Evolutionary conservation across 441 rosid genomes (phyloP), one percentile per base, ranked within the genome.

Genomic region (Bruguiera hainesii): DNA sequence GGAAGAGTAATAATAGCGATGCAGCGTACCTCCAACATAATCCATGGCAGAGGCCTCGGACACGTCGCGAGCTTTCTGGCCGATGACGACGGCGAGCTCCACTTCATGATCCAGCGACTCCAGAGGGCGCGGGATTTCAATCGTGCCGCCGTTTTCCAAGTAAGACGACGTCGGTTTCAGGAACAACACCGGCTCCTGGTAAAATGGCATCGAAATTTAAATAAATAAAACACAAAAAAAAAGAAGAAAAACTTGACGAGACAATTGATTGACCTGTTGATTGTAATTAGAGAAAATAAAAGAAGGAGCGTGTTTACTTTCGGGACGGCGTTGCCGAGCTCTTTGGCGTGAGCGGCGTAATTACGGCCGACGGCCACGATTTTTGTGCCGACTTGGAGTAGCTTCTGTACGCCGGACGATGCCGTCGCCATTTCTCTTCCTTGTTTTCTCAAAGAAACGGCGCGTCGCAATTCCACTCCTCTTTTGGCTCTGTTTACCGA

Each of bases 341-440:
- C 99, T 76, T 87, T 87, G 75, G 99, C 97, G 76, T 94, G 99
- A 39, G 99, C 98, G 35, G 89, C 93, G 77, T 94, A 94, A 88
- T 94, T 94, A 11, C 97, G 97, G 63, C 99, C 99, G 2, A 94
- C 98, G 74, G 86, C 96, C 57, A 94, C 87, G 81, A 94, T 89
- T 76, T 91, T 91, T 5, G 98, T 89, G 62, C 99, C 93, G 3
- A 73, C 76, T 79, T 78, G 80, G 5, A 89, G 80, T 15, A 94
- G 83, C 63, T 78, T 89, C 39, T 85, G 86, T 8, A 87, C 11
- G 64, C 80, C 78, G 18, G 77, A 73, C 9, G 79, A 72, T 39
- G 75, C 74, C 31, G 28, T 25, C 57, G 57, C 57, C 57, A 53
- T 53, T 53, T 53, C 57, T 9, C 57, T 21, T 20, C 13, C 56